These are phyloP conservation scores for Boletus pseudopeckii DNA, from an alignment of 768 basidiomycete genomes.

Conservation along the genomic window DNA sequence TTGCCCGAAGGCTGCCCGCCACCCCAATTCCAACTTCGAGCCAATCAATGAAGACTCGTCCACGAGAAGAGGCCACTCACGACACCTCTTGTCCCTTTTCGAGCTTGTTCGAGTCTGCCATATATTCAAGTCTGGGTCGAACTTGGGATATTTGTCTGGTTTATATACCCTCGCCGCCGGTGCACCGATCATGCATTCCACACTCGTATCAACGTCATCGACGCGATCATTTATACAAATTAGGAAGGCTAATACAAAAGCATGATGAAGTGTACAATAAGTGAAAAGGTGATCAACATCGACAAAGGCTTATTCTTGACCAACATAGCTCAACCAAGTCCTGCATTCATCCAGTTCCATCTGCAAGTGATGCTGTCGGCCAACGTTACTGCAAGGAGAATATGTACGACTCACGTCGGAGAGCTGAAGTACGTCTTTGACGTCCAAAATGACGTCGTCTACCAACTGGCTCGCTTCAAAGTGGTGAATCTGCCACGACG, in stretches of 20 bases:
- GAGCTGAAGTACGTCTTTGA: conserved; percentile 24
- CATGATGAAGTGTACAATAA: not conserved
- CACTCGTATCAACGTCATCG: conserved; percentile 7
- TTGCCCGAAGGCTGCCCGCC: conserved; percentile 31
- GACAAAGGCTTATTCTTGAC: not conserved
- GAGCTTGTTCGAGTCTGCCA: conserved; percentile 25
- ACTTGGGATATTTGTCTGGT: not conserved
- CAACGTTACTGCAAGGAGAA: too few relatives aligned
- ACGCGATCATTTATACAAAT: conserved; percentile 9
- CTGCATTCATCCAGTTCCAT: conserved; percentile 25
- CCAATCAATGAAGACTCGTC: not conserved
- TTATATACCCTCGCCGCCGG: not conserved
- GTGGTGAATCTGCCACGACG: conserved; percentile 8
- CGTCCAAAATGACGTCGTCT: conserved; percentile 20
- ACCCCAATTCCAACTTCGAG: conserved; percentile 37
- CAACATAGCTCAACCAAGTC: conserved; percentile 19
- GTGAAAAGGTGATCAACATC: not conserved
- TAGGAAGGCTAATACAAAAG: conserved; percentile 11
- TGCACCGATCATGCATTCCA: not conserved
- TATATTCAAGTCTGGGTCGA: not conserved
- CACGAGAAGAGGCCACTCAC: conserved; percentile 20
- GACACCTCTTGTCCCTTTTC: conserved; percentile 34
- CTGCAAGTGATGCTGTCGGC: conserved; percentile 14
- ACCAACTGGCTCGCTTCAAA: conserved; percentile 9
- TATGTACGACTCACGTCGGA: conserved; percentile 13